Evolutionary conservation across 441 rosid species (phyloP).

Genomic region (Adansonia rubrostipa): DNA sequence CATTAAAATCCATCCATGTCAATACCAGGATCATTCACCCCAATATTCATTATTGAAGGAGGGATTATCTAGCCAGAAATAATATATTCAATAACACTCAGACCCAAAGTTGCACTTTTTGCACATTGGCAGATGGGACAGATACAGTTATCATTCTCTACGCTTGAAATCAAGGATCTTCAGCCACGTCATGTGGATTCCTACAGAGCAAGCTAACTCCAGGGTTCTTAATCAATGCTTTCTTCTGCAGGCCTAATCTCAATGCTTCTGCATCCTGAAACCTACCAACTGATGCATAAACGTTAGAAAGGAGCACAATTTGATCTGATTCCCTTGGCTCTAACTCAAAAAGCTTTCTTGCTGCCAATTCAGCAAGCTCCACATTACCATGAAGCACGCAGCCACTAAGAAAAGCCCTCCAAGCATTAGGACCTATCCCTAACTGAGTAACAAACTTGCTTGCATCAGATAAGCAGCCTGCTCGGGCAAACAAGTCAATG

Average conservation of each 20-base stretch:
- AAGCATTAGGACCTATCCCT: conserved; percentile 36
- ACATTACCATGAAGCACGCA: conserved; percentile 45
- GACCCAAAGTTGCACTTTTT: not conserved
- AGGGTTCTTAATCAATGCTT: conserved; percentile 38
- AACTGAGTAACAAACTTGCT: conserved; percentile 30
- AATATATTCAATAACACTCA: not conserved
- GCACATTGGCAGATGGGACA: conserved; percentile 18
- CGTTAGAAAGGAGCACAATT: conserved; percentile 47
- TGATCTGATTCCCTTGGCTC: conserved; percentile 33
- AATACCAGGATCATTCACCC: not conserved
- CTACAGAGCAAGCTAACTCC: conserved; percentile 41
- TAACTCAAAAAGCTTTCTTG: conserved; percentile 33
- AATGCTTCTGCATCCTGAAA: conserved; percentile 52
- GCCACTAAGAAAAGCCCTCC: conserved; percentile 49
- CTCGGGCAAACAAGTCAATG: conserved; percentile 45
- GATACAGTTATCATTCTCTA: conserved; percentile 19
- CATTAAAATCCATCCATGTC: not conserved
- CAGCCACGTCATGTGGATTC: conserved; percentile 29
- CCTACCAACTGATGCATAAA: conserved; percentile 49
- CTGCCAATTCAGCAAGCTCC: conserved; percentile 44
- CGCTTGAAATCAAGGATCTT: conserved; percentile 3
- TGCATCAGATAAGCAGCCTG: conserved; percentile 45
- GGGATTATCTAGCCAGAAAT: not conserved
- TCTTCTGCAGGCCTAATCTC: conserved; percentile 38
- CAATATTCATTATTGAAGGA: not conserved